phyloP scores from a whole-genome alignment of 495 filamentous ascomycete species.

The Daldinia loculata region DNA sequence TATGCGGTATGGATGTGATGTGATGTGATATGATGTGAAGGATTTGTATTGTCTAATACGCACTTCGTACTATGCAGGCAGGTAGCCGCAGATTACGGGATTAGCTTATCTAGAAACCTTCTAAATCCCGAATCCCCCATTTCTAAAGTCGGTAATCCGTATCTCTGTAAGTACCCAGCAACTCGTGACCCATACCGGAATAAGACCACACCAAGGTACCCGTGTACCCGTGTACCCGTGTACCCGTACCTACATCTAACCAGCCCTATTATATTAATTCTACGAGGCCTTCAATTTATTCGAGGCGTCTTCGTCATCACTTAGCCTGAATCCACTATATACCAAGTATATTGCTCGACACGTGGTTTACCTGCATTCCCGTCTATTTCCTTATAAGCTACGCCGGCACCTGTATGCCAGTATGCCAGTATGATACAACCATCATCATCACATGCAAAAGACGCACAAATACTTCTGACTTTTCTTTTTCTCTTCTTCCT shows the following conservation, averaged over 20 bases:
- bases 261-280: background rate
- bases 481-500: conserved; percentile 11
- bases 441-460: background rate
- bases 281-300: conserved; percentile 22
- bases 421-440: background rate
- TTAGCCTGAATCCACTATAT: conserved; percentile 19
- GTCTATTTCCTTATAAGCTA: conserved; percentile 7
- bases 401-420: background rate
- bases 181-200: too few relatives aligned
- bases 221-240: too few relatives aligned
- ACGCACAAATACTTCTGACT: background rate
- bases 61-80: background rate
- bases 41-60: background rate
- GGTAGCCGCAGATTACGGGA: background rate
- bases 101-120: background rate
- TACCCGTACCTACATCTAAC: background rate
- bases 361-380: conserved; percentile 12
- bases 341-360: conserved; percentile 18
- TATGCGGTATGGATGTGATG: background rate
- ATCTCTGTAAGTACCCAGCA: too few relatives aligned
- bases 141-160: background rate
- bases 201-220: too few relatives aligned
- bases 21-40: background rate
- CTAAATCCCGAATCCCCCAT: background rate
- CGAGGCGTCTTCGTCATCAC: conserved; percentile 21